Conservation (phyloP, 2,329 filamentous ascomycete species). For the Pseudogymnoascus sp. region DNA sequence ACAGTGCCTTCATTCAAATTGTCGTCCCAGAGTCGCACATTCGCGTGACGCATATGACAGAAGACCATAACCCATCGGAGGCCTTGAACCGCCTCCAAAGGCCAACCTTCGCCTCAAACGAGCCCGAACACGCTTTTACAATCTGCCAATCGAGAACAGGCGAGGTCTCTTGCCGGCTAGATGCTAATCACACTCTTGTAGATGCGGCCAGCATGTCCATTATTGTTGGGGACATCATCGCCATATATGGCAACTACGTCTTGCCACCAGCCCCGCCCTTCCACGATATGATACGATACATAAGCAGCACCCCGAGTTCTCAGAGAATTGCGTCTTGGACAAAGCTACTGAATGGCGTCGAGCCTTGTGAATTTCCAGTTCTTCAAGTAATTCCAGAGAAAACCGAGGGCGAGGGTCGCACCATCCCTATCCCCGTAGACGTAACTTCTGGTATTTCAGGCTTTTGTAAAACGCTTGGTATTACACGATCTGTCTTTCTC, state of each 20-base stretch:
- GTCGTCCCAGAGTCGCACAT: not conserved
- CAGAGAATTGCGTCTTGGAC: conserved; percentile 22
- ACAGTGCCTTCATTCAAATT: not conserved
- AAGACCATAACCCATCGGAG: not conserved
- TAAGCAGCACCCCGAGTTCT: not conserved
- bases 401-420: conserved; percentile 13
- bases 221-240: conserved; percentile 8
- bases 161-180: not conserved
- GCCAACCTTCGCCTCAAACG: not conserved
- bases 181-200: not conserved
- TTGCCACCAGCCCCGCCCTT: not conserved
- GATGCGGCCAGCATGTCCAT: conserved; percentile 10
- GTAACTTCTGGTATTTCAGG: conserved; percentile 21
- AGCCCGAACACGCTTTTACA: not conserved
- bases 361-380: conserved; percentile 31
- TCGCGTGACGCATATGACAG: not conserved
- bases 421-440: not conserved
- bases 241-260: conserved; percentile 1
- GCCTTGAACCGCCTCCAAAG: not conserved
- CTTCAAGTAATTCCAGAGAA: conserved; percentile 16
- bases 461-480: conserved; percentile 29
- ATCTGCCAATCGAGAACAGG: conserved; percentile 2
- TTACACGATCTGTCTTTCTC: conserved; percentile 38
- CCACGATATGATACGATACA: not conserved
- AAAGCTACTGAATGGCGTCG: conserved; percentile 20